Base-by-base conservation (phyloP, 2,329 filamentous ascomycete species). In the Phialophora macrospora region DNA sequence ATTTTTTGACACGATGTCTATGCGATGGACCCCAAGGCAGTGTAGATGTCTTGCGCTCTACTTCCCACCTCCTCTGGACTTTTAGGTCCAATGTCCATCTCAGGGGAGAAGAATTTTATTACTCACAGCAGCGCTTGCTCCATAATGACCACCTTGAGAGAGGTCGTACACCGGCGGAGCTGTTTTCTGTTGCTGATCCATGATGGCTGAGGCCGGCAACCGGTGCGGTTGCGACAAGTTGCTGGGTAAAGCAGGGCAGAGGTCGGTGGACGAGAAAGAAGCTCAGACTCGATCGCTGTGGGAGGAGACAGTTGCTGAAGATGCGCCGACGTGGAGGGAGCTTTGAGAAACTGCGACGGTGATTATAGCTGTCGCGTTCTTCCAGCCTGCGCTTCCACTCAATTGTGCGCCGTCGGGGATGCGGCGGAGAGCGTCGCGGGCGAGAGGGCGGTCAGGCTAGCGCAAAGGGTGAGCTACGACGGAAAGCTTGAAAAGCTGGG, bases 1-100 rank as follows among this genome's bases (percentile, higher is more conserved):
- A 90, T 28, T 4, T 55, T 22, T 38, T 4, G 38, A 24, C 44
- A 48, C 38, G 4, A 30, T 49, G 24, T 14, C 38, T 11, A 32
- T 59, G 26, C 14, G 41, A 28, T 20, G 14, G 20, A 22, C 38
- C 38, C 49, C 63, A 48, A 46, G 44, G 1, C 46, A 12, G n/a
- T 38, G 28, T n/a, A 9, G n/a, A 11, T 12, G 9, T 9, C 1
- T 34, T 46, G 8, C 54, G n/a, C 5, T 34, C 55, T 24, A 26
- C 7, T 30, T 14, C 46, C 28, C 54, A 22, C 20, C 54, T 49
- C 59, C 22, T 41, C n/a, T 14, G 5, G 28, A 38, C 14, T 32
- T 8, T n/a, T 7, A 2, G 9, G n/a, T 44, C 38, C 38, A 4
- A n/a, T n/a, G 17, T 44, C 20, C 9, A 55, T 46, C 48, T 28